These are phyloP conservation scores for Verruconis gallopava DNA, from an alignment of 2,329 filamentous ascomycete species.

Conservation along the genomic window DNA sequence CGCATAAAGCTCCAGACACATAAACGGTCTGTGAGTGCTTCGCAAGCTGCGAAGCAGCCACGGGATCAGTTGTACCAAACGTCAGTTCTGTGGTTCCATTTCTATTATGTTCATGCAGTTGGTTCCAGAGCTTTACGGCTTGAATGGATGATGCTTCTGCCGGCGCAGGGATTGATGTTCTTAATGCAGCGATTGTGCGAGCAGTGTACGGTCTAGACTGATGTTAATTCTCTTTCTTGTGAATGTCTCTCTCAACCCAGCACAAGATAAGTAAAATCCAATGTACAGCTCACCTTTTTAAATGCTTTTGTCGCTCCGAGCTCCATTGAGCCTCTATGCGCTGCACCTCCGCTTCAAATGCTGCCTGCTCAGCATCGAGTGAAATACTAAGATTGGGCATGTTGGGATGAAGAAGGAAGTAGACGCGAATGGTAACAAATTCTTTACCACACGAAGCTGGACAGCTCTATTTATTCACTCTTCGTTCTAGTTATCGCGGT, in stretches of 20 bases:
- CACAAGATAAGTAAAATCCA: not conserved
- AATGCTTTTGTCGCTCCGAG: slow-evolving; percentile 9
- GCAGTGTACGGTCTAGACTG: slow-evolving; percentile 21
- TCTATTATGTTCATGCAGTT: slow-evolving; percentile 22
- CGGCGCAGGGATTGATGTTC: slow-evolving; percentile 18
- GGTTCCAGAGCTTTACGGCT: slow-evolving; percentile 26
- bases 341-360: slow-evolving; percentile 22
- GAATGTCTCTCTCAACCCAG: slow-evolving; percentile 14
- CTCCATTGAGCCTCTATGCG: slow-evolving; percentile 25
- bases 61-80: slow-evolving; percentile 27
- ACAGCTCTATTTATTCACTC: too few relatives aligned
- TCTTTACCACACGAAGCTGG: too few relatives aligned
- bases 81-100: slow-evolving; percentile 25
- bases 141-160: slow-evolving; percentile 20
- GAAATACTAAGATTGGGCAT: not conserved
- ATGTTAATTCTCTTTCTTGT: not conserved
- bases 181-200: slow-evolving; percentile 22
- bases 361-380: slow-evolving; percentile 16
- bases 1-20: slow-evolving; percentile 29
- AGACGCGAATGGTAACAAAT: too few relatives aligned
- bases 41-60: slow-evolving; percentile 25
- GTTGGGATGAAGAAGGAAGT: too few relatives aligned
- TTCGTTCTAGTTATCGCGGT: too few relatives aligned
- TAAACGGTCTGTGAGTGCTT: slow-evolving; percentile 28
- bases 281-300: not conserved